Base-by-base conservation (phyloP, 2,329 filamentous ascomycete species). In the Tolypocladium endophyticum region DNA sequence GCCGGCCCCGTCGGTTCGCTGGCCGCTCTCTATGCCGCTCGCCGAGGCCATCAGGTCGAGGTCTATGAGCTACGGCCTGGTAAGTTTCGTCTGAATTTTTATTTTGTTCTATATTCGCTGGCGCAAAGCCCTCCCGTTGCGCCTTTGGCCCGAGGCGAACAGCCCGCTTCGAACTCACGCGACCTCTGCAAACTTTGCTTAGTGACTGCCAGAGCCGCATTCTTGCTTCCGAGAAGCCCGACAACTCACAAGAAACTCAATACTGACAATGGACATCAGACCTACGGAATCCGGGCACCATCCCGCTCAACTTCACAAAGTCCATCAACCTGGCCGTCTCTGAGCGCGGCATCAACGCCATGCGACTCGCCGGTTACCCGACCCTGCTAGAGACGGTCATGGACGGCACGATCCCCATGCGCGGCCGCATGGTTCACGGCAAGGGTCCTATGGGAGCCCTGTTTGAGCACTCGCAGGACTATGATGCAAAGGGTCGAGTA, bases 301-400 rank as follows among this genome's bases (percentile, higher is more conserved):
- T 87, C 36, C 92, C 93, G 3, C 80, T 97, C 62, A 97, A 97
- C 74, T 97, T 97, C 71, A 96, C 92, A 62, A 96, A 92, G 73
- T 97, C 94, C n/a, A 99, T 99, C 78, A 99, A 99, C 70, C 77
- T 99, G 59, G 93, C 94, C 28, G 80, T 99, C 0, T 97, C 94
- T 0, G 92, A 97, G 72, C 86, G 94, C 61, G 94, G 94, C 38
- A 92, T 97, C 72, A 89, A 94, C 72, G 90, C 93, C 28, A 87
- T 99, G 75, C 83, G 84, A 58, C 79, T 89, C 66, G 85, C 89
- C 1, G 83, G 85, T 33, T 82, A 86, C 38, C 76, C 84, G 3
- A 81, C 79, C 3, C 81, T 97, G 41, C 77, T 96, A 38, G 81
- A 92, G 16, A 80, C 86, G 66, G 85, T 97, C 38, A 80, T 96